Evolutionary conservation across 768 basidiomycete genomes (phyloP), one percentile per base, ranked within the genome.

Genomic region (Inosperma sp.): DNA sequence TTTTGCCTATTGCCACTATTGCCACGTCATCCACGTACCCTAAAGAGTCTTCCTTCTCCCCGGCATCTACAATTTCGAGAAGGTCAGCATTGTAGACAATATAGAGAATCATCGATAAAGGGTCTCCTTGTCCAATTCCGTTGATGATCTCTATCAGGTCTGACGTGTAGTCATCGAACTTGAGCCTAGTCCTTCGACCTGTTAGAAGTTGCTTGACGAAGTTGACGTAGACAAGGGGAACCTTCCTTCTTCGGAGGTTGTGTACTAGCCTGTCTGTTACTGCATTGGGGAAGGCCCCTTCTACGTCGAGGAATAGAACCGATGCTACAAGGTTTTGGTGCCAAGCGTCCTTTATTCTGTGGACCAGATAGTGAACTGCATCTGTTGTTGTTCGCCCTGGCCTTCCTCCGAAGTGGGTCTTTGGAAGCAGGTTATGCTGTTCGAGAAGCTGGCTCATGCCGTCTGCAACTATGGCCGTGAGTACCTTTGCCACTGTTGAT

Each of bases 261-360:
- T 70, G 65, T 1, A 66, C 35, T 0, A 75, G 66, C 0, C n/a
- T n/a, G n/a, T n/a, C n/a, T n/a, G n/a, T n/a, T n/a, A n/a, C n/a
- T n/a, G n/a, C n/a, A n/a, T n/a, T 74, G 0, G 71, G 74, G 54
- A 75, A 77, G 0, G 74, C 72, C 0, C 65, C 74, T 57, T 73
- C 59, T 0, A 77, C 65, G 52, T 78, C 73, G 1, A 75, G 63
- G 57, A 71, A 74, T 0, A 75, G 65, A 0, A 64, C 59, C 2
- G 64, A 64, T 1, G 57, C 70, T 0, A 75, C 73, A 17, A 70
- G 63, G 0, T 56, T 44, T 9, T 49, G 40, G 0, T 65, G 31
- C 75, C 73, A 76, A 0, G 69, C 66, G 2, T 65, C 59, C 39
- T 74, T 68, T 25, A 77, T 62, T 13, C 56, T 65, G 7, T 67